A percentile compares a stretch with the other conserved stretches of the same genome.
phyloP scores from a whole-genome alignment of 768 basidiomycete species.

The Mycena sanguinolenta region DNA sequence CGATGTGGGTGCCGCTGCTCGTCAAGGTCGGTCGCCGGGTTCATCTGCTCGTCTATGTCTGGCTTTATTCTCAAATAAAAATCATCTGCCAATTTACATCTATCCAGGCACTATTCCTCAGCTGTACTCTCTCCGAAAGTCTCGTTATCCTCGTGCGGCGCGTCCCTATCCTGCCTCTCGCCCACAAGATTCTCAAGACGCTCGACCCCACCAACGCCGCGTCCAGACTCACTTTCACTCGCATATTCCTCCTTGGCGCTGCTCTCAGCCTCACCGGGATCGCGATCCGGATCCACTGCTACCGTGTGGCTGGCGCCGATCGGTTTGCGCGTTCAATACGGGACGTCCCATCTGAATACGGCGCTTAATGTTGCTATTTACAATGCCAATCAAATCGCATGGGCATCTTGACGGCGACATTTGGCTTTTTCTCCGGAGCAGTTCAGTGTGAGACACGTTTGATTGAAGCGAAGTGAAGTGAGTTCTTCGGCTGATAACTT shows the following conservation, averaged over 20 bases:
- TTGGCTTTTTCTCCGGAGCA: no score
- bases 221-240: not conserved
- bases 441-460: no score
- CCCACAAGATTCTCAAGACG: not conserved
- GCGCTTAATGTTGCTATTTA: no score
- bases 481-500: no score
- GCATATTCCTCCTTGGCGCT: conserved; percentile 1
- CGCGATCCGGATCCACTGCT: conserved; percentile 39
- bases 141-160: not conserved
- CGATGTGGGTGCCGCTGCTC: conserved; percentile 31
- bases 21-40: conserved; percentile 40
- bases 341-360: no score
- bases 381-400: no score
- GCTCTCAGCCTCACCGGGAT: conserved; percentile 1
- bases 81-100: not conserved
- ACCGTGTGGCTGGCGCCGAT: no score
- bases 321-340: no score
- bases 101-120: conserved; percentile 39
- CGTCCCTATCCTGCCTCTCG: not conserved
- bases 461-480: no score
- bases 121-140: conserved; percentile 27
- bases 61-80: not conserved
- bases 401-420: no score
- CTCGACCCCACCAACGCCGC: not conserved
- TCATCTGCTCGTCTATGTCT: conserved; percentile 13